phyloP scores from a whole-genome alignment of 1,284 basidiomycete species.

The Ustilago sp. region DNA sequence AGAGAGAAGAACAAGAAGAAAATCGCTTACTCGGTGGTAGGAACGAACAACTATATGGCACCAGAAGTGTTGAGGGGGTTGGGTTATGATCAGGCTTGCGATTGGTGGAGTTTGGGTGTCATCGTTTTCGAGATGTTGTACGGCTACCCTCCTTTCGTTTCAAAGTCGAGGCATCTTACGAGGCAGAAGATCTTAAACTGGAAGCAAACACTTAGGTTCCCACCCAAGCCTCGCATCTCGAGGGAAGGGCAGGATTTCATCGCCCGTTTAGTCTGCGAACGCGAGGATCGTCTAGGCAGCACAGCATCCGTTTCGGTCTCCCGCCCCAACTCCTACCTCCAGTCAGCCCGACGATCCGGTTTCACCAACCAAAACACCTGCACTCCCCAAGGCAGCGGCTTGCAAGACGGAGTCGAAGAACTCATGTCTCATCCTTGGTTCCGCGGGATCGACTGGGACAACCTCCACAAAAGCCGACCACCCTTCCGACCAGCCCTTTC shows the following conservation, averaged over 20 bases:
- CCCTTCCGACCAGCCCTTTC: constrained; percentile 87
- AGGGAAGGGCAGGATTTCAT: constrained; percentile 88
- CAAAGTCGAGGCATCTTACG: constrained; percentile 65
- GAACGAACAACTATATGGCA: constrained; percentile 77
- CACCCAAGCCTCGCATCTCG: constrained; percentile 83
- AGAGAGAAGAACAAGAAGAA: constrained; percentile 86
- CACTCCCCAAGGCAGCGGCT: constrained; percentile 19
- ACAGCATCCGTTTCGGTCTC: constrained; percentile 78
- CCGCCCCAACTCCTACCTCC: constrained; percentile 80
- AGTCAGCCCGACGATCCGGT: constrained; percentile 79
- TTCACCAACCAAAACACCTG: constrained; percentile 72
- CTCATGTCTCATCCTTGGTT: constrained; percentile 78
- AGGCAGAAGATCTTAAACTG: constrained; percentile 78
- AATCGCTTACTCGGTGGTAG: constrained; percentile 91
- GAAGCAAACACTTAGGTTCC: constrained; percentile 87
- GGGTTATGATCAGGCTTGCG: constrained; percentile 92
- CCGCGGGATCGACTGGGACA: constrained; percentile 59
- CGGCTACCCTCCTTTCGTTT: constrained; percentile 82
- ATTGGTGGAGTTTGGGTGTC: constrained; percentile 97
- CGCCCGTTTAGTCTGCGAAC: constrained; percentile 88
- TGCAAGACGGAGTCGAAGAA: constrained; percentile 81
- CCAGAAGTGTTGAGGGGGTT: constrained; percentile 87
- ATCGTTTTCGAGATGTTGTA: constrained; percentile 75
- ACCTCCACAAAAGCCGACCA: constrained; percentile 74
- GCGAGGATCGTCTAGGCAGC: constrained; percentile 88